Evolutionary conservation across 805 yeast genomes (phyloP).

Genomic region (Candida chilensis): DNA sequence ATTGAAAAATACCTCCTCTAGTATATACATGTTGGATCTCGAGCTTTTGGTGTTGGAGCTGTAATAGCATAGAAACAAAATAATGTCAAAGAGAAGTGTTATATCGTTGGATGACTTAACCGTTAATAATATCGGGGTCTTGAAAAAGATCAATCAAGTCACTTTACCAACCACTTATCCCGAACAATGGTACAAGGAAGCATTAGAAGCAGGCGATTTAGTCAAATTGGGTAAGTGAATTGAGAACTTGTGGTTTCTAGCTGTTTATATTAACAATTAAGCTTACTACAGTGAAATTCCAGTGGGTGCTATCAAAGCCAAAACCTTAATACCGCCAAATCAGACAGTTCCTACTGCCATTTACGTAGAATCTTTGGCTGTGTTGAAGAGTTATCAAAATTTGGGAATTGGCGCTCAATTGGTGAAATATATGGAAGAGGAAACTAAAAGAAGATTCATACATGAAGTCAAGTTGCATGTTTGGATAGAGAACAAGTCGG

Average conservation of each 20-base stretch:
- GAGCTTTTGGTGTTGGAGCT: no score
- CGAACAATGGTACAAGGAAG: constrained; percentile 41
- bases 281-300: constrained; percentile 71
- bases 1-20: no score
- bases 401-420: constrained; percentile 55
- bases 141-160: constrained; percentile 45
- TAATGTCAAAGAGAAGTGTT: no score
- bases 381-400: constrained; percentile 52
- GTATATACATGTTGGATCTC: no score
- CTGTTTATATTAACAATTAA: constrained; percentile 1
- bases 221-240: constrained; percentile 30
- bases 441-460: constrained; percentile 44
- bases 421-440: constrained; percentile 44
- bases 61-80: no score
- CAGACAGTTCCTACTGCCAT: constrained; percentile 41
- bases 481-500: constrained; percentile 29
- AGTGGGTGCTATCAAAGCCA: constrained; percentile 67
- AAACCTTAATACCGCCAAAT: constrained; percentile 31
- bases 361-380: constrained; percentile 61
- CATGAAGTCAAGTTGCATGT: constrained; percentile 48
- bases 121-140: constrained; percentile 46
- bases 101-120: constrained; percentile 53
- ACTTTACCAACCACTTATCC: constrained; percentile 43
- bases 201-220: constrained; percentile 38
- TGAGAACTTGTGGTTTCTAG: neutral